These are phyloP conservation scores for Rhizopogon vulgaris DNA, from an alignment of 768 basidiomycete species.

Conservation along the genomic window DNA sequence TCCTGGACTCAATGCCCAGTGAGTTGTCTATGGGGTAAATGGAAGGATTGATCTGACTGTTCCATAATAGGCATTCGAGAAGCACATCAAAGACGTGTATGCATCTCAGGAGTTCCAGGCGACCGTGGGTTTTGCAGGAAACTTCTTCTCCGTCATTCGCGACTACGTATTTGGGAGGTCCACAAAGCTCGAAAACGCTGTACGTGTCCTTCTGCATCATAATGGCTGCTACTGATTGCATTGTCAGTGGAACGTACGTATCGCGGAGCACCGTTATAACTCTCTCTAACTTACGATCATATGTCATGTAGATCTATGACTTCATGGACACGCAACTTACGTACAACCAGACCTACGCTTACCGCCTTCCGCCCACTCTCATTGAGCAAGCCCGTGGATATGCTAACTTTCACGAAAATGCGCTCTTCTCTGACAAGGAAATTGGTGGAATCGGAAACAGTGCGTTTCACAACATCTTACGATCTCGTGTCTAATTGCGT, in stretches of 20 bases:
- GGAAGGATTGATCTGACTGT: conserved; percentile 18
- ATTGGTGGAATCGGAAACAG: conserved; percentile 72
- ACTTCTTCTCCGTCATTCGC: conserved; percentile 57
- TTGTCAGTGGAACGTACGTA: conserved; percentile 66
- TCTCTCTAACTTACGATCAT: conserved; percentile 8
- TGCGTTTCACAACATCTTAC: conserved; percentile 29
- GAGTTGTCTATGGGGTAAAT: conserved; percentile 10
- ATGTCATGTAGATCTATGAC: conserved; percentile 54
- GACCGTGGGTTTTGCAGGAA: conserved; percentile 45
- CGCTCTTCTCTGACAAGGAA: conserved; percentile 60
- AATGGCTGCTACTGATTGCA: not conserved
- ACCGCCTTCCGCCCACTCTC: conserved; percentile 67
- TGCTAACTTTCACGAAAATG: conserved; percentile 74
- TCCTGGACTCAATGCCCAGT: conserved; percentile 67
- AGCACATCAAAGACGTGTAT: conserved; percentile 59
- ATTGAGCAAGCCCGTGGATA: conserved; percentile 67
- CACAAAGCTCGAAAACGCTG: conserved; percentile 56
- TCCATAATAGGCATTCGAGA: conserved; percentile 51
- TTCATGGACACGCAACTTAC: conserved; percentile 71
- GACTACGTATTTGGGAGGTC: conserved; percentile 70
- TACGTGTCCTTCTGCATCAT: conserved; percentile 27
- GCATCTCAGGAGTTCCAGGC: conserved; percentile 58
- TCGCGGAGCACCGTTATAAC: not conserved
- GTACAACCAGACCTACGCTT: conserved; percentile 78
- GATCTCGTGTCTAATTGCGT: not conserved